Evolutionary conservation across 2,329 filamentous ascomycete species (phyloP), one percentile per base, ranked within the genome.

Genomic region (Fusarium globosum): DNA sequence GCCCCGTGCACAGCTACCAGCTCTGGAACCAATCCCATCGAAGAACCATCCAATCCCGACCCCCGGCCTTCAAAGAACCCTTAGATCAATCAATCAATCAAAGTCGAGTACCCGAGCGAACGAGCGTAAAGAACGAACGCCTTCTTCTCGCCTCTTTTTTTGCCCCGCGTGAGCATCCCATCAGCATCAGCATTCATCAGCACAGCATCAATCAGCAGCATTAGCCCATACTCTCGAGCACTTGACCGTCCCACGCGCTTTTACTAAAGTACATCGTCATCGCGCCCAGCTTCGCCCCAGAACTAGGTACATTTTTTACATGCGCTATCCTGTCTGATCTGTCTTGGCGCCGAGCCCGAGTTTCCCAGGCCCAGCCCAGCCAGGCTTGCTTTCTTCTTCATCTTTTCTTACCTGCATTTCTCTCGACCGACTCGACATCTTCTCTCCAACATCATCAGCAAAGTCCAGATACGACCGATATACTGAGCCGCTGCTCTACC

Each of bases 301-400:
- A 35, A 49, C 67, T 36, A 69, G 59, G 67, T 71, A 69, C 68
- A 65, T 61, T 39, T 49, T 33, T 49, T 65, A 56, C 67, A 55
- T 70, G 38, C 63, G 45, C 55, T 61, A 59, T 58, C 56, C 62
- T 73, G 57, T 69, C 65, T 73, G 61, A 61, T 60, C 57, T 60
- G 39, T 67, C 71, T 74, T 74, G 71, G 71, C 71, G 71, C 71
- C 68, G 46, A 66, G 68, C 58, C 59, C 53, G 71, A 70, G 60
- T 72, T 70, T 69, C 66, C 65, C 62, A 67, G 62, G 45, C 28
- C 49, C 43, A 52, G 26, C 56, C 56, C 23, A 51, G 38, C 49
- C 53, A 57, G 51, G 42, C 59, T 64, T 49, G 55, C 35, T 49
- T 46, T 48, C 59, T 59, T 43, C 38, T 36, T 58, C 55, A 48